Percentiles rank a stretch among this genome's conserved stretches.
These are phyloP conservation scores for Stephania japonica DNA, from an alignment of 164 flowering plant genomes.

Conservation along the genomic window DNA sequence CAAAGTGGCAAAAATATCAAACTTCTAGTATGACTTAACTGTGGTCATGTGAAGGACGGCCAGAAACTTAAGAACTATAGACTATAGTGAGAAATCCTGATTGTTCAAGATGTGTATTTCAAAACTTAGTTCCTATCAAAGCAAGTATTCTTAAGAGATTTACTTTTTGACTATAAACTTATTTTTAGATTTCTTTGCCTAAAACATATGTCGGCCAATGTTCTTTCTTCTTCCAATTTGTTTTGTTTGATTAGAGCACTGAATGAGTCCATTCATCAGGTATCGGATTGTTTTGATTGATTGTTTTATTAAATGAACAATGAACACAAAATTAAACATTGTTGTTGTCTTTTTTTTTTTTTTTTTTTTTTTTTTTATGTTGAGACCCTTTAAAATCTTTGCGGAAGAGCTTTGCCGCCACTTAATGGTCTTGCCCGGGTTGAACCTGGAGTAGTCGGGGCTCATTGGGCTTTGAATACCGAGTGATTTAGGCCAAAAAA, in stretches of 20 bases:
- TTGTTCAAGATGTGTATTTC: background rate
- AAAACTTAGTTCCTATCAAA: background rate
- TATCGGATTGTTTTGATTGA: background rate
- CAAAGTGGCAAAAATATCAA: conserved; percentile 11
- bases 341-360: too few species aligned
- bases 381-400: too few species aligned
- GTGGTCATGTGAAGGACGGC: conserved; percentile 1
- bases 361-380: too few species aligned
- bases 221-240: background rate
- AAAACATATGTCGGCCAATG: background rate
- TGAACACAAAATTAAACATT: background rate
- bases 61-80: background rate
- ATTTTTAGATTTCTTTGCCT: background rate
- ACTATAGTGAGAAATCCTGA: background rate
- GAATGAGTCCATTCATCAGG: background rate
- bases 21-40: conserved; percentile 7
- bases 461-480: too few species aligned
- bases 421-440: too few species aligned
- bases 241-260: background rate
- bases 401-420: too few species aligned
- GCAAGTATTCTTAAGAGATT: background rate
- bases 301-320: background rate
- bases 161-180: background rate
- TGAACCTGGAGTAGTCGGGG: too few species aligned
- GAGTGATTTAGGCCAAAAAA: too few species aligned